Percentiles rank a stretch among this genome's conserved stretches.
Evolutionary conservation across 2,329 filamentous ascomycete genomes (phyloP).

Genomic region (Onygenales sp.): DNA sequence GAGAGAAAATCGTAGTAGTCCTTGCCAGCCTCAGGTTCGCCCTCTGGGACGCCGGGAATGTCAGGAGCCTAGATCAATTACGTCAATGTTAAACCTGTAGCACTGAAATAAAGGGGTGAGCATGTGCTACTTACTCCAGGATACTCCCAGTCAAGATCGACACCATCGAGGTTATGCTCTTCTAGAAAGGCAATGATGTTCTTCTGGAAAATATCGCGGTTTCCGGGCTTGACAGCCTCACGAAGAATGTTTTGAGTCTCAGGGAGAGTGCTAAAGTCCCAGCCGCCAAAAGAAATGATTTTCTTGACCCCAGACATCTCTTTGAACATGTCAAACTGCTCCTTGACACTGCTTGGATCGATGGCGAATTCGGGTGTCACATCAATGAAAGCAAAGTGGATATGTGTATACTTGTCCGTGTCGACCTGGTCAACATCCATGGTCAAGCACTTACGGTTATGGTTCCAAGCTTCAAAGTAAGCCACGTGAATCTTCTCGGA

Average conservation of each 20-base stretch:
- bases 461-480: slow-evolving; percentile 23
- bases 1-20: slow-evolving; percentile 23
- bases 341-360: slow-evolving; percentile 7
- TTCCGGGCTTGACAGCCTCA: slow-evolving; percentile 23
- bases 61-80: slow-evolving; percentile 15
- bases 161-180: slow-evolving; percentile 30
- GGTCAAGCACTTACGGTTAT: slow-evolving; percentile 19
- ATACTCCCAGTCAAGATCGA: slow-evolving; percentile 29
- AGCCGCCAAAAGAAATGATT: slow-evolving; percentile 36
- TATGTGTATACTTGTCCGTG: slow-evolving; percentile 17
- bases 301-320: slow-evolving; percentile 16
- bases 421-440: slow-evolving; percentile 12
- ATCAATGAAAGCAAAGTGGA: slow-evolving; percentile 30
- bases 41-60: slow-evolving; percentile 24
- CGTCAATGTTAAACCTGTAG: neutral
- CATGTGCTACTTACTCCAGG: slow-evolving; percentile 17
- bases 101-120: neutral
- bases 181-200: slow-evolving; percentile 32
- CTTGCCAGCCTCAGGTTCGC: slow-evolving; percentile 15
- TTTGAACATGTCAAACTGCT: neutral
- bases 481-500: slow-evolving; percentile 12
- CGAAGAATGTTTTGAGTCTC: slow-evolving; percentile 30
- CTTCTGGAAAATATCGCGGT: slow-evolving; percentile 28
- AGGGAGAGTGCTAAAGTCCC: slow-evolving; percentile 31
- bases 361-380: slow-evolving; percentile 20